Evolutionary conservation across 768 basidiomycete genomes (phyloP), one percentile per base, ranked within the genome.

Genomic region (Leccinum fibrillosum): DNA sequence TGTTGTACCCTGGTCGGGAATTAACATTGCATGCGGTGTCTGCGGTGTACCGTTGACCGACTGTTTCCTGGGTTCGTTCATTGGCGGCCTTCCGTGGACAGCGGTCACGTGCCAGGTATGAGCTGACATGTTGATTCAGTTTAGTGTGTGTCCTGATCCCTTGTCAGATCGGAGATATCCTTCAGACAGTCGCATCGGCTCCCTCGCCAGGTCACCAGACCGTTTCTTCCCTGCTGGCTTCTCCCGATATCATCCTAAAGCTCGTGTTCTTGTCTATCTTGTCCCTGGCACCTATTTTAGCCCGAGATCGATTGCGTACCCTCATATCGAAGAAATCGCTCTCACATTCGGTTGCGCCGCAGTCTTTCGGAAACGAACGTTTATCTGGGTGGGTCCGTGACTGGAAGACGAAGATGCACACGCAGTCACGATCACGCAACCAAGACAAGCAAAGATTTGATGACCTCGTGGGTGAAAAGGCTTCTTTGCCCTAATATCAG

Each of bases 11-110:
- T 98, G 95, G 95, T 92, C 91, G 57, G 94, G 92, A 58, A 93
- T 98, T 79, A 98, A 98, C 72, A 90, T 98, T 57, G 94, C 94
- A 48, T 96, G 90, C 73, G 94, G 94, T 53, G 92, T 96, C 26
- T 91, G 90, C 65, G 89, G 90, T 34, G 92, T 98, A 15, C 76
- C 85, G 8, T 67, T 91, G 51, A 69, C 76, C 56, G 89, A 93
- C 70, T 93, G 91, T 67, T 78, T 87, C 68, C 75, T 93, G 52
- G 92, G 90, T 37, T 81, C 86, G 6, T 92, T 94, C 75, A 91
- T 94, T 55, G 92, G 92, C 2, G 82, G 84, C 54, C 71, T 94
- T 48, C 92, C 92, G 0, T 94, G 92, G 92, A 94, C 92, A 53
- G 90, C 92, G 28, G 92, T 94, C 56, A 94, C 92, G 62, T 93